A percentile compares a stretch with the other conserved stretches of the same genome.
phyloP scores from a whole-genome alignment of 2,329 filamentous ascomycete genomes.

The Colletotrichum sp. region DNA sequence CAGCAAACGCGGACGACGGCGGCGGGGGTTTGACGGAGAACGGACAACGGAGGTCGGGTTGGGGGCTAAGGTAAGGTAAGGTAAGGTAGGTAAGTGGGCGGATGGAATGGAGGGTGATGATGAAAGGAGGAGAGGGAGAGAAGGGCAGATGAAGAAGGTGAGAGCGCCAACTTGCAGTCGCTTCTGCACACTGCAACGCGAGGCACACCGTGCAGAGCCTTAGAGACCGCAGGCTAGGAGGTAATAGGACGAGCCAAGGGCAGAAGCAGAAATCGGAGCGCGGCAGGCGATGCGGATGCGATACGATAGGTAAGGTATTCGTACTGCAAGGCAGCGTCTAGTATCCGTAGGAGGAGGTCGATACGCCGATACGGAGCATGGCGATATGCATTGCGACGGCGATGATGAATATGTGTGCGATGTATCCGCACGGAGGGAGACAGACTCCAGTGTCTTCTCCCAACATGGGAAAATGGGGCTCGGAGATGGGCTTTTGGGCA shows the following conservation, averaged over 20 bases:
- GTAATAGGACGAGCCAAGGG: background rate
- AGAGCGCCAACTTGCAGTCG: background rate
- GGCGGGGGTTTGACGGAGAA: background rate
- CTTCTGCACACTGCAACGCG: background rate
- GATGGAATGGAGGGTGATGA: background rate
- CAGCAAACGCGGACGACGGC: background rate
- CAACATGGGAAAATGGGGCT: background rate
- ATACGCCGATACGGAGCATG: background rate
- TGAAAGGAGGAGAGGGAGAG: background rate
- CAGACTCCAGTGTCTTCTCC: background rate
- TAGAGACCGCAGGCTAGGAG: background rate
- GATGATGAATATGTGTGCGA: background rate
- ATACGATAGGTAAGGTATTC: background rate
- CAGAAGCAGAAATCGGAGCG: background rate
- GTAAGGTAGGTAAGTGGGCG: background rate
- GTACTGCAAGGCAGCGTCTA: background rate
- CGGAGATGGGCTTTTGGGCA: background rate
- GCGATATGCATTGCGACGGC: background rate
- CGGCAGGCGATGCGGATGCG: background rate
- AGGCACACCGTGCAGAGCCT: background rate
- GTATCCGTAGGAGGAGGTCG: background rate
- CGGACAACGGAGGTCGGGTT: background rate
- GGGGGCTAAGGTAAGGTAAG: background rate
- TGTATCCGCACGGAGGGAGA: background rate
- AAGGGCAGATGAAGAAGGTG: background rate